These are phyloP conservation scores for Boletus patriciae DNA, from an alignment of 768 basidiomycete genomes.

Conservation along the genomic window DNA sequence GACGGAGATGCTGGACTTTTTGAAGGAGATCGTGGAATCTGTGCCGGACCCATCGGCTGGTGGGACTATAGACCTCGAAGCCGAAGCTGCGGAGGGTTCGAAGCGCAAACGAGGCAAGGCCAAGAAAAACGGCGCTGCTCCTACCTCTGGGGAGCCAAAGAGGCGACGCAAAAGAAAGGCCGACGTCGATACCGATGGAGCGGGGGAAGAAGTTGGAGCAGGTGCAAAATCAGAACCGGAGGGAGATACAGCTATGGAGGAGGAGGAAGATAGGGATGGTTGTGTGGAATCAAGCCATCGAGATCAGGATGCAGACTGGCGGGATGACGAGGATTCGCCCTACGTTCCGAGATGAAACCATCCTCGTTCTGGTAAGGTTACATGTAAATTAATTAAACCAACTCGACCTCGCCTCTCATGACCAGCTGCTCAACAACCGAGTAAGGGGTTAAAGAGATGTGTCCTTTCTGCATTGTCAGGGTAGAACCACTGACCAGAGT, in stretches of 20 bases:
- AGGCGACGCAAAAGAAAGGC: slow-evolving; percentile 51
- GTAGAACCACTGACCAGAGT: slow-evolving; percentile 55
- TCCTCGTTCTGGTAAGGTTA: slow-evolving; percentile 13
- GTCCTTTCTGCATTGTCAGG: slow-evolving; percentile 74
- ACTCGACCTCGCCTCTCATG: slow-evolving; percentile 68
- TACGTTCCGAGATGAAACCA: slow-evolving; percentile 40
- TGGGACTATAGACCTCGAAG: slow-evolving; percentile 71
- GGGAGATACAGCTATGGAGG: slow-evolving; percentile 37
- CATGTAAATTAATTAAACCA: slow-evolving; percentile 51
- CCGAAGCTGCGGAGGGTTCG: slow-evolving; percentile 50
- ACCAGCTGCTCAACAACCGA: slow-evolving; percentile 73
- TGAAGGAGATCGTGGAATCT: slow-evolving; percentile 84
- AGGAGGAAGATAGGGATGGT: slow-evolving; percentile 46
- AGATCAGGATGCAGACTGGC: slow-evolving; percentile 47
- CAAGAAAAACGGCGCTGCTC: slow-evolving; percentile 45
- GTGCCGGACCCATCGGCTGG: slow-evolving; percentile 88
- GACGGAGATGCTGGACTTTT: slow-evolving; percentile 88
- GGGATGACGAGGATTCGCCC: slow-evolving; percentile 42
- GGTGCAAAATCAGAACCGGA: slow-evolving; percentile 41
- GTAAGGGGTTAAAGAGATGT: slow-evolving; percentile 80
- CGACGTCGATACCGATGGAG: slow-evolving; percentile 35
- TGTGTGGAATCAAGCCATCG: slow-evolving; percentile 39
- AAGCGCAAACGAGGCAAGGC: slow-evolving; percentile 62
- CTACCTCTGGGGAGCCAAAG: slow-evolving; percentile 40
- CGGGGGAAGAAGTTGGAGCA: slow-evolving; percentile 36